These are phyloP conservation scores for Metarhizium guizhouense DNA, from an alignment of 2,329 filamentous ascomycete genomes.

Conservation along the genomic window DNA sequence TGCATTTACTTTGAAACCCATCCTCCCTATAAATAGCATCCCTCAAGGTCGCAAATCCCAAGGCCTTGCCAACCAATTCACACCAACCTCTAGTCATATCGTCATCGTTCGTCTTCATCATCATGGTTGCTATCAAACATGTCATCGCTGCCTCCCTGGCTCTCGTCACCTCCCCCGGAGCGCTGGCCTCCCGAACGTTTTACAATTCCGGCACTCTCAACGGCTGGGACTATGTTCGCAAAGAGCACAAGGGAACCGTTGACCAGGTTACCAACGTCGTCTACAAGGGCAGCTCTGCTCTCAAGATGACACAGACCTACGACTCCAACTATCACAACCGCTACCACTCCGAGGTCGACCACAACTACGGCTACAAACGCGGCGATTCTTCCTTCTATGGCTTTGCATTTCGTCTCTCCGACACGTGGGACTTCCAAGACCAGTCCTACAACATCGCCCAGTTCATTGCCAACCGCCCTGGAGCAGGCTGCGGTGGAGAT, in stretches of 20 bases:
- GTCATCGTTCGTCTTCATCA: no score
- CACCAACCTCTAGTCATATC: no score
- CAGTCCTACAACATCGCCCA: constrained; percentile 40
- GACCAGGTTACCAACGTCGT: constrained; percentile 30
- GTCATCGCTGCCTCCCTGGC: no score
- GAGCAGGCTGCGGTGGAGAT: constrained; percentile 30
- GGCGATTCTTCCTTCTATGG: constrained; percentile 39
- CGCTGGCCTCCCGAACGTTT: constrained; percentile 23
- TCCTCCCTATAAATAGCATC: no score
- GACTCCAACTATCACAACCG: constrained; percentile 31
- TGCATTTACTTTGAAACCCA: no score
- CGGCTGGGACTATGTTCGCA: constrained; percentile 30
- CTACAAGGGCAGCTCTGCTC: constrained; percentile 24
- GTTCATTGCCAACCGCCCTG: constrained; percentile 40
- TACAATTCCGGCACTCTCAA: constrained; percentile 30
- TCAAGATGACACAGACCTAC: constrained; percentile 38
- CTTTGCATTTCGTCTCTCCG: constrained; percentile 39
- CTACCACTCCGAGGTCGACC: constrained; percentile 39
- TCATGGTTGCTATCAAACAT: no score
- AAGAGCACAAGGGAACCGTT: constrained; percentile 33
- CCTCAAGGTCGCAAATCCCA: no score
- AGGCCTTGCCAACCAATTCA: no score
- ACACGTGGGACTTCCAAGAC: constrained; percentile 34
- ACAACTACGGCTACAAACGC: constrained; percentile 33
- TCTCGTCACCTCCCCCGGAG: no score